phyloP scores from a whole-genome alignment of 75 land plant genomes.

The Selaginella moellendorffii region DNA sequence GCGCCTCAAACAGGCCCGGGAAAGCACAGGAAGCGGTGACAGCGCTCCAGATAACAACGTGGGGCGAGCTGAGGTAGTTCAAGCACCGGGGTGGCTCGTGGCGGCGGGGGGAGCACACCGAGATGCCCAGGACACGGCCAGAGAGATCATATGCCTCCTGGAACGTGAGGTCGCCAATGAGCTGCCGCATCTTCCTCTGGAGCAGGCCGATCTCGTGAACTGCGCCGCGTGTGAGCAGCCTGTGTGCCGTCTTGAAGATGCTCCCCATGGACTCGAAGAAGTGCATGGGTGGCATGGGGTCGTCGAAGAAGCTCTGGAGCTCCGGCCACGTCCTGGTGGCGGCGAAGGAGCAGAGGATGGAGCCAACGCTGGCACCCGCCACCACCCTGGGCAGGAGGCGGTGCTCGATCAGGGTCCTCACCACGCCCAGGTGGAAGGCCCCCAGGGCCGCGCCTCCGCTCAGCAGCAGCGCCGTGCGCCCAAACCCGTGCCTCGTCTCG shows the following conservation, averaged over 20 bases:
- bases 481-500: conserved; percentile 93
- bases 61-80: conserved; percentile 96
- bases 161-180: conserved; percentile 85
- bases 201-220: conserved; percentile 78
- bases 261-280: conserved; percentile 96
- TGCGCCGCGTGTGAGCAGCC: conserved; percentile 79
- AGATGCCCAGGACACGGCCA: conserved; percentile 81
- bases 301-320: conserved; percentile 87
- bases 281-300: conserved; percentile 61
- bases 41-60: conserved; percentile 99
- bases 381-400: conserved; percentile 76
- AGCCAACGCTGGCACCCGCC: conserved; percentile 96
- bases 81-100: conserved; percentile 95
- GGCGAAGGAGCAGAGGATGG: conserved; percentile 69
- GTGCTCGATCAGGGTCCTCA: conserved; percentile 79
- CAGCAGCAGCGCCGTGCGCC: conserved; percentile 81
- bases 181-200: conserved; percentile 57
- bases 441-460: conserved; percentile 99
- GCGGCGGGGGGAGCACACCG: conserved; percentile 89
- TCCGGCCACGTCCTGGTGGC: conserved; percentile 97
- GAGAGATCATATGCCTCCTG: conserved; percentile 99
- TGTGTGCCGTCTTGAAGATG: conserved; percentile 56
- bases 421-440: conserved; percentile 93
- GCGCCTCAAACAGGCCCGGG: conserved; percentile 98
- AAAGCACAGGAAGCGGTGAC: conserved; percentile 99